Conservation (phyloP, 2,329 filamentous ascomycete genomes). For the Aspergillus tamarii region DNA sequence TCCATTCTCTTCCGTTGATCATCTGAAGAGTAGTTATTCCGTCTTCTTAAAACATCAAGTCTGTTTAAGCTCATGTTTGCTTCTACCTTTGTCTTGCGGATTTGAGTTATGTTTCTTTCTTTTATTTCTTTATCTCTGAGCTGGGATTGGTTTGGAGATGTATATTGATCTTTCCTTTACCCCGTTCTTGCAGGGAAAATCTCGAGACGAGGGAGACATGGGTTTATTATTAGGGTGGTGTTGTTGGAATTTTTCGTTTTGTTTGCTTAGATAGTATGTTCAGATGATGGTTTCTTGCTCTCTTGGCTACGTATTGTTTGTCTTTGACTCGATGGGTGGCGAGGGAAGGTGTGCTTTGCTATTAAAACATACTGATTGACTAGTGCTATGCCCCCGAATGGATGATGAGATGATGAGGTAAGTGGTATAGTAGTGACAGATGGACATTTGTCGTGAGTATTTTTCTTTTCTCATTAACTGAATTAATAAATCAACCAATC, state of each 20-base stretch:
- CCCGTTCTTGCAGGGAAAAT: too few relatives aligned
- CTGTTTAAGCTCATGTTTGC: not conserved
- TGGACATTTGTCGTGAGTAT: not conserved
- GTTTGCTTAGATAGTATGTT: not conserved
- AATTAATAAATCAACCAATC: slow-evolving; percentile 15
- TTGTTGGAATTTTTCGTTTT: not conserved
- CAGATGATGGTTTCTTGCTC: not conserved
- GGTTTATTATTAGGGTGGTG: not conserved
- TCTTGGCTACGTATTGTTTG: not conserved
- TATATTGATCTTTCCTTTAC: not conserved
- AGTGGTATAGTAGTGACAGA: not conserved
- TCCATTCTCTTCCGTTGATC: not conserved
- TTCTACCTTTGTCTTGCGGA: not conserved
- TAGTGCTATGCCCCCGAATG: not conserved
- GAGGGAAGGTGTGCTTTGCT: not conserved
- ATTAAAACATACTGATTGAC: not conserved
- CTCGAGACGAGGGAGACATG: not conserved
- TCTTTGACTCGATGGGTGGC: too few relatives aligned
- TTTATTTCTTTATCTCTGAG: not conserved
- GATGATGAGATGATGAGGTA: not conserved
- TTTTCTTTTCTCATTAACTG: slow-evolving; percentile 9
- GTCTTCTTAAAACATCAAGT: not conserved
- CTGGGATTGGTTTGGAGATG: not conserved
- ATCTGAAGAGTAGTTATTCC: not conserved
- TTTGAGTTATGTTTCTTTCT: not conserved